Percentiles rank a stretch among this genome's conserved stretches.
Conservation (phyloP, 2,329 filamentous ascomycete genomes). For the Myriosclerotinia duriaeana region DNA sequence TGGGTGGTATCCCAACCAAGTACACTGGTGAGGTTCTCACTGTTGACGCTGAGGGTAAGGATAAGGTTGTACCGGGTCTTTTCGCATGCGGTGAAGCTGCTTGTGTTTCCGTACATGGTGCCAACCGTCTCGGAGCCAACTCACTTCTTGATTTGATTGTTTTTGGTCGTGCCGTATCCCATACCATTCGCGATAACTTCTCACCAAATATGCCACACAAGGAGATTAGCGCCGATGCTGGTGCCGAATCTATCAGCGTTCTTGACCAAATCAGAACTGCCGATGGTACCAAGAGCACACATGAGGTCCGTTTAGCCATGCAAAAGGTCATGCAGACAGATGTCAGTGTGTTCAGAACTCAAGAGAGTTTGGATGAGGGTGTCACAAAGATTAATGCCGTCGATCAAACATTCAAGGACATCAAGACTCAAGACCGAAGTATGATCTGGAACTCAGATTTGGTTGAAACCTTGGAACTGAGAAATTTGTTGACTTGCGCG, state of each 20-base stretch:
- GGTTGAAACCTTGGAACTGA: slow-evolving; percentile 91
- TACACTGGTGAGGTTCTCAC: slow-evolving; percentile 50
- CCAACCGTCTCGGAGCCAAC: slow-evolving; percentile 50
- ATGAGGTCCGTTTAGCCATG: slow-evolving; percentile 87
- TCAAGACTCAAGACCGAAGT: slow-evolving; percentile 95
- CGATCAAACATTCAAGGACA: slow-evolving; percentile 74
- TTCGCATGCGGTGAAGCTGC: slow-evolving; percentile 51
- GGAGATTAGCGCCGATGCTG: slow-evolving; percentile 61
- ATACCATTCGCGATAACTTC: slow-evolving; percentile 76
- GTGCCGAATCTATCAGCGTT: slow-evolving; percentile 79
- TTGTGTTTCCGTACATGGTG: slow-evolving; percentile 51
- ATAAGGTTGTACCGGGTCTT: slow-evolving; percentile 47
- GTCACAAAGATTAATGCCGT: slow-evolving; percentile 84
- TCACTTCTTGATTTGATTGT: slow-evolving; percentile 51
- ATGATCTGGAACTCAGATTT: slow-evolving; percentile 99
- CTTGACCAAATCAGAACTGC: slow-evolving; percentile 59
- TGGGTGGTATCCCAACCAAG: slow-evolving; percentile 52
- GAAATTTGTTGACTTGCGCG: slow-evolving; percentile 96
- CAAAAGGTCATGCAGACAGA: slow-evolving; percentile 98
- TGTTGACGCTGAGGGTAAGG: slow-evolving; percentile 43
- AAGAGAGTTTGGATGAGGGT: slow-evolving; percentile 91
- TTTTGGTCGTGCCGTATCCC: slow-evolving; percentile 67
- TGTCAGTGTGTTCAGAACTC: slow-evolving; percentile 86
- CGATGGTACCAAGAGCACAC: slow-evolving; percentile 60
- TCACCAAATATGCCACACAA: slow-evolving; percentile 54